Evolutionary conservation across 1,284 basidiomycete species (phyloP), one percentile per base, ranked within the genome.

Genomic region (Boletus mariae): DNA sequence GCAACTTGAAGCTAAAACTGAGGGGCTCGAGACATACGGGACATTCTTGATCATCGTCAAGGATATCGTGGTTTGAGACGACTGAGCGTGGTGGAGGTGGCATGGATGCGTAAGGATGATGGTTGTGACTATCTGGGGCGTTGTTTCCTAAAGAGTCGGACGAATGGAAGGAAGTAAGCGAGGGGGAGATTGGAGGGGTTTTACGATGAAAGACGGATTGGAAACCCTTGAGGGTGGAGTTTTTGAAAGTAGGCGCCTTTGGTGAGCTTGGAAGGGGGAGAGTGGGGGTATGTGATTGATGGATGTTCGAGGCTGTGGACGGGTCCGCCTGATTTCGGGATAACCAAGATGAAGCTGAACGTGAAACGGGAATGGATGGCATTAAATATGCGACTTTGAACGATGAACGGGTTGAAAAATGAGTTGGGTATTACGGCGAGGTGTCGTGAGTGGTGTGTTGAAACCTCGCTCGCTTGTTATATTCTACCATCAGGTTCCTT

Each of bases 11-110:
- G 73, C 83, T 87, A 71, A 94, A 92, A 62, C 85, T 89, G 61
- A 95, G 84, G 2, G 90, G 88, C 66, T 94, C 93, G 62, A 94
- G 83, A 71, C 92, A 95, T 64, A 95, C 91, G 28, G 93, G 93
- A 64, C 93, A 95, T 62, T 89, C 87, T 42, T 87, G 87, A 62
- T 93, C 92, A 45, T 90, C 85, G 41, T 90, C 88, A 15, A 75
- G 69, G 31, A 76, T 57, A 57, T 83, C 80, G 60, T 80, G 80
- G 58, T 70, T 82, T 17, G 85, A 84, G 50, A 88, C 83, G 58
- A 87, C 83, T 23, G 87, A 84, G 17, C 85, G 70, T 1, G 84
- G 83, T 0, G 82, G 77, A 49, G 80, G 76, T 53, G 76, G 77
- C 79, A 83, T 82, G 49, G 74, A 52, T 20, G 74, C 70, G 73